Evolutionary conservation across 2,329 filamentous ascomycete genomes (phyloP).

Genomic region (Colletotrichum sp.): DNA sequence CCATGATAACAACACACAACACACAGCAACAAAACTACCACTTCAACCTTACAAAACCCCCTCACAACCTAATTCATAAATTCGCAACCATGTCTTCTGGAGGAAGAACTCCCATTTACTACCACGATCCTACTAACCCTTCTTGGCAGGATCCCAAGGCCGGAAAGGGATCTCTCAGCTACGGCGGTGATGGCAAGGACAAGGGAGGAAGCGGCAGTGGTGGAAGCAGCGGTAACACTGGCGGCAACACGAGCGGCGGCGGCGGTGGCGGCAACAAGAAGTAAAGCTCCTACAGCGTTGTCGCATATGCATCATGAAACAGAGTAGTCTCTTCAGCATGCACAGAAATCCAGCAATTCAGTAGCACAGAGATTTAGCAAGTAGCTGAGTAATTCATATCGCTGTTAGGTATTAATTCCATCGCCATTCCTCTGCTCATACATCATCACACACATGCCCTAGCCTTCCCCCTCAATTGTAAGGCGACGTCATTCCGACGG

Average conservation of each 20-base stretch:
- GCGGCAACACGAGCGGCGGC: background rate
- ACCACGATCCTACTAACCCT: background rate
- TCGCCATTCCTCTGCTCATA: background rate
- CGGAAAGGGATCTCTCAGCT: background rate
- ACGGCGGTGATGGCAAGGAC: background rate
- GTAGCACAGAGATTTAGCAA: background rate
- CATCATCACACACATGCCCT: background rate
- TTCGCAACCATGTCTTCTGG: background rate
- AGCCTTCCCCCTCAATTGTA: background rate
- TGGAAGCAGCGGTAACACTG: background rate
- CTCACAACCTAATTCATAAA: background rate
- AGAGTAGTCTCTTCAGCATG: background rate
- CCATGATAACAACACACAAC: background rate
- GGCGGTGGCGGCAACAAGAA: background rate
- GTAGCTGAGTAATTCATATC: background rate
- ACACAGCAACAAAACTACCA: background rate
- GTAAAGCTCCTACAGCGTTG: rapidly evolving
- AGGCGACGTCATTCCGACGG: background rate
- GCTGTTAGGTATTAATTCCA: background rate
- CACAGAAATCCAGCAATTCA: background rate
- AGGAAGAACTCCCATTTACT: background rate
- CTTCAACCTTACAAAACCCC: background rate
- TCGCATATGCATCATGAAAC: background rate
- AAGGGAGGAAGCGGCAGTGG: background rate
- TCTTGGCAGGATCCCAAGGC: background rate